Percentiles rank a stretch among this genome's conserved stretches.
phyloP scores from a whole-genome alignment of 106 monocot genomes.

The Dendrobium officinale region DNA sequence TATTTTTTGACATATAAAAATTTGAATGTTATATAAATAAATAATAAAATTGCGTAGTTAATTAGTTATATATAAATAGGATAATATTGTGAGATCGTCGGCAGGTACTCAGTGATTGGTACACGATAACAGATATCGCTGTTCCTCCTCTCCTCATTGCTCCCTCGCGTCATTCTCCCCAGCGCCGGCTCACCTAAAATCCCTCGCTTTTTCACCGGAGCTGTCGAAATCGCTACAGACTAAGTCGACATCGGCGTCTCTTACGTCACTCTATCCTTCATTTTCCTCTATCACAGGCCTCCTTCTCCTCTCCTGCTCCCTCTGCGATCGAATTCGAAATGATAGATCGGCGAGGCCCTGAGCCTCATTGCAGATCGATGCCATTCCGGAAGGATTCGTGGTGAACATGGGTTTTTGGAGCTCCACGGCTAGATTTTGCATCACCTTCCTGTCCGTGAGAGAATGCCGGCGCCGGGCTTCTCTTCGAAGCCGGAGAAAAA shows the following conservation, averaged over 20 bases:
- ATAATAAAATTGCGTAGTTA: too few species aligned
- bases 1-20: too few species aligned
- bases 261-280: background rate
- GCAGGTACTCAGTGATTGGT: too few species aligned
- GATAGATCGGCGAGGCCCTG: background rate
- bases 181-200: background rate
- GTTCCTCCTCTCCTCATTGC: background rate
- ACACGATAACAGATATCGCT: too few species aligned
- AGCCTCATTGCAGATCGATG: background rate
- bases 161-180: too few species aligned
- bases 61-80: too few species aligned
- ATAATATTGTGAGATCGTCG: too few species aligned
- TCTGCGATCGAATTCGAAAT: background rate
- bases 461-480: slow-evolving; percentile 47
- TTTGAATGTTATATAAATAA: too few species aligned
- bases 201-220: background rate
- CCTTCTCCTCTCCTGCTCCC: background rate
- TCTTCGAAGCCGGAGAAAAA: slow-evolving; percentile 47
- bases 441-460: background rate
- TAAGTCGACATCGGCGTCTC: background rate
- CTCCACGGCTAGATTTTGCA: background rate
- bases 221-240: background rate
- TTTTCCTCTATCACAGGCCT: background rate
- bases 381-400: background rate
- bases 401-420: slow-evolving; percentile 1